Percentiles rank a stretch among this genome's conserved stretches.
phyloP scores from a whole-genome alignment of 192 early-diverging fungal species.

The Thamnidium elegans region DNA sequence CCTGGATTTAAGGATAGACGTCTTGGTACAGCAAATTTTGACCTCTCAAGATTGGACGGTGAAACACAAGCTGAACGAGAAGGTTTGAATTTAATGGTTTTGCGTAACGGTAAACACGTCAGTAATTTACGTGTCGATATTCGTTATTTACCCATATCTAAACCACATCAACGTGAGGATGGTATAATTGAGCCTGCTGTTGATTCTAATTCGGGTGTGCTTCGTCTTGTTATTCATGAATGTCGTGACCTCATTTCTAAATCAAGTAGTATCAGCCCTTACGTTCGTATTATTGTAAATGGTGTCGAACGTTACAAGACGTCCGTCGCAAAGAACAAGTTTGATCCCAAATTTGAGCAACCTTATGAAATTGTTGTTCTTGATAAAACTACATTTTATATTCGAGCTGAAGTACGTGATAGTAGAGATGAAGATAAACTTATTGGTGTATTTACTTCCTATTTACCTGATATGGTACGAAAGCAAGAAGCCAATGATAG shows the following conservation, averaged over 20 bases:
- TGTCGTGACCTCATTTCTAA: conserved; percentile 43
- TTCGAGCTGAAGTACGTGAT: conserved; percentile 63
- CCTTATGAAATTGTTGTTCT: conserved; percentile 66
- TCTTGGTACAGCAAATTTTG: conserved; percentile 23
- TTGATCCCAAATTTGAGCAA: conserved; percentile 71
- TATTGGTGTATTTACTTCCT: conserved; percentile 34
- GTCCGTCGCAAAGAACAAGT: conserved; percentile 58
- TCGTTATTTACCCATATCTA: conserved; percentile 41
- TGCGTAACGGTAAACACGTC: conserved; percentile 32
- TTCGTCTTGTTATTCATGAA: conserved; percentile 55
- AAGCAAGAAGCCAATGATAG: conserved; percentile 20
- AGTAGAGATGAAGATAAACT: conserved; percentile 27
- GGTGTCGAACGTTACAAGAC: conserved; percentile 44
- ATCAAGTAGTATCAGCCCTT: conserved; percentile 44
- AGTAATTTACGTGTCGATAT: conserved; percentile 35
- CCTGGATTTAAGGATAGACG: conserved; percentile 27
- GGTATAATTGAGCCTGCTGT: conserved; percentile 41
- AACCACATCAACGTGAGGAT: conserved; percentile 33
- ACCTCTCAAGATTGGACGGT: conserved; percentile 13
- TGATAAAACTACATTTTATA: conserved; percentile 53
- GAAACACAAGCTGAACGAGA: conserved; percentile 17
- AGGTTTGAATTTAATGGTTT: conserved; percentile 23
- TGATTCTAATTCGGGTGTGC: conserved; percentile 61
- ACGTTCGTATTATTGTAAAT: conserved; percentile 50
- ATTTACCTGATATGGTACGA: conserved; percentile 34